phyloP scores from a whole-genome alignment of 2,329 filamentous ascomycete genomes.

The Dactylellina haptotyla region DNA sequence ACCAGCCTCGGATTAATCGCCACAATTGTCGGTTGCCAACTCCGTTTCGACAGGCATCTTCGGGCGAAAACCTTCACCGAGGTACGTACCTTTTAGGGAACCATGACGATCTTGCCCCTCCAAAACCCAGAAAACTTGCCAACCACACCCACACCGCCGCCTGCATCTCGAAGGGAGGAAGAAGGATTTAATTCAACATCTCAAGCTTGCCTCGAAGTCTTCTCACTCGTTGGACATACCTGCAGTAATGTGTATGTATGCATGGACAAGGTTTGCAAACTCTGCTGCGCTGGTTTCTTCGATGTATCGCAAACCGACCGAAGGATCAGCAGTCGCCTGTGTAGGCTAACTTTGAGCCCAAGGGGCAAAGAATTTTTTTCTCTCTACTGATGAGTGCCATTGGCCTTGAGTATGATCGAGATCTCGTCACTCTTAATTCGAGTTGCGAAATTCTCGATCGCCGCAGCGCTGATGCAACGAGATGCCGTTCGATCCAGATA shows the following conservation, averaged over 20 bases:
- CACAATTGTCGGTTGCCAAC: conserved; percentile 30
- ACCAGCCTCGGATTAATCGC: conserved; percentile 50
- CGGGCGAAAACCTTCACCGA: conserved; percentile 31
- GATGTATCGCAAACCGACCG: background rate
- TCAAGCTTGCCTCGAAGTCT: conserved; percentile 8
- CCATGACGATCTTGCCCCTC: conserved; percentile 50
- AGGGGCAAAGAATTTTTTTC: background rate
- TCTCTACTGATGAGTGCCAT: too few species aligned
- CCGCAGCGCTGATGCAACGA: too few species aligned
- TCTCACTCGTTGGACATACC: background rate
- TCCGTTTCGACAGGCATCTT: conserved; percentile 21
- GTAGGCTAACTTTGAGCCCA: too few species aligned
- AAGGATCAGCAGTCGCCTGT: background rate
- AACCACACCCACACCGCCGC: conserved; percentile 34
- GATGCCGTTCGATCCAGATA: too few species aligned
- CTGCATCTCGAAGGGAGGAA: conserved; percentile 24
- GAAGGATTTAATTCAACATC: conserved; percentile 53
- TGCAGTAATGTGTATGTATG: conserved; percentile 35
- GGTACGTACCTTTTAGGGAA: conserved; percentile 20
- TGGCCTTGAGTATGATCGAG: background rate
- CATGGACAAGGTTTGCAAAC: conserved; percentile 23
- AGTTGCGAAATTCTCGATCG: too few species aligned
- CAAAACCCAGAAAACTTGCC: conserved; percentile 24
- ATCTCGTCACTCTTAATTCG: too few species aligned
- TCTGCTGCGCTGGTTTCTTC: conserved; percentile 6